These are phyloP conservation scores for Hypoxylon sp. DNA, from an alignment of 2,329 filamentous ascomycete species.

Conservation along the genomic window DNA sequence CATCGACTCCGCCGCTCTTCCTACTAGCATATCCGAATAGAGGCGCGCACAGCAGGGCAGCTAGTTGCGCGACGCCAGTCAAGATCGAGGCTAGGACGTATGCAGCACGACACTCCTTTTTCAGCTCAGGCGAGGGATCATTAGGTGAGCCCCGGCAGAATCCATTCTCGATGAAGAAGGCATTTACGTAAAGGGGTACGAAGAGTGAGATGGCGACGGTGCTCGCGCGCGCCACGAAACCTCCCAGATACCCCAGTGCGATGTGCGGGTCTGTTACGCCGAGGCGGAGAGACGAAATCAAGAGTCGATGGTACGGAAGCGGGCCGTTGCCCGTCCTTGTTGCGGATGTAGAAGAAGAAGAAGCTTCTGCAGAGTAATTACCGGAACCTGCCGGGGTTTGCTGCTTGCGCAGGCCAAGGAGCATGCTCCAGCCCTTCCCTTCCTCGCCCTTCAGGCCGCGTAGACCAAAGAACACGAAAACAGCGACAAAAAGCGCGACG, in stretches of 20 bases:
- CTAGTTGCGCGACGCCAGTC: slow-evolving; percentile 84
- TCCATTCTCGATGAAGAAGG: slow-evolving; percentile 86
- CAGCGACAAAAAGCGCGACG: slow-evolving; percentile 79
- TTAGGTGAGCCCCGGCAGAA: slow-evolving; percentile 79
- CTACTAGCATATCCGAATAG: slow-evolving; percentile 88
- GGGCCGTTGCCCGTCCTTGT: slow-evolving; percentile 17
- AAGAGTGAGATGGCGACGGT: slow-evolving; percentile 97
- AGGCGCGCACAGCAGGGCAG: slow-evolving; percentile 76
- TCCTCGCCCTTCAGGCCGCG: slow-evolving; percentile 79
- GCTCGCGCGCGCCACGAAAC: slow-evolving; percentile 93
- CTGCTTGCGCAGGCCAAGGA: slow-evolving; percentile 61
- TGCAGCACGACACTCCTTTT: slow-evolving; percentile 85
- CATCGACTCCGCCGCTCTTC: slow-evolving; percentile 75
- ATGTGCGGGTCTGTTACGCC: slow-evolving; percentile 84
- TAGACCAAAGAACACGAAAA: slow-evolving; percentile 85
- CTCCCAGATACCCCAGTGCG: slow-evolving; percentile 89
- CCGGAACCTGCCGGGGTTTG: slow-evolving; percentile 22
- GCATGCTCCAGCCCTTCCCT: slow-evolving; percentile 77
- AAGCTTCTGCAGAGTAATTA: not conserved
- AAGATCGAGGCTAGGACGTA: slow-evolving; percentile 91
- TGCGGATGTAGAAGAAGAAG: slow-evolving; percentile 8
- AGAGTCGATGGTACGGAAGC: slow-evolving; percentile 72
- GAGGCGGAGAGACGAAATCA: slow-evolving; percentile 75
- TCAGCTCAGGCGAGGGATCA: slow-evolving; percentile 80
- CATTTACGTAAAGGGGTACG: slow-evolving; percentile 92